phyloP scores from a whole-genome alignment of 495 filamentous ascomycete species.

The Clavariopsis aquatica region DNA sequence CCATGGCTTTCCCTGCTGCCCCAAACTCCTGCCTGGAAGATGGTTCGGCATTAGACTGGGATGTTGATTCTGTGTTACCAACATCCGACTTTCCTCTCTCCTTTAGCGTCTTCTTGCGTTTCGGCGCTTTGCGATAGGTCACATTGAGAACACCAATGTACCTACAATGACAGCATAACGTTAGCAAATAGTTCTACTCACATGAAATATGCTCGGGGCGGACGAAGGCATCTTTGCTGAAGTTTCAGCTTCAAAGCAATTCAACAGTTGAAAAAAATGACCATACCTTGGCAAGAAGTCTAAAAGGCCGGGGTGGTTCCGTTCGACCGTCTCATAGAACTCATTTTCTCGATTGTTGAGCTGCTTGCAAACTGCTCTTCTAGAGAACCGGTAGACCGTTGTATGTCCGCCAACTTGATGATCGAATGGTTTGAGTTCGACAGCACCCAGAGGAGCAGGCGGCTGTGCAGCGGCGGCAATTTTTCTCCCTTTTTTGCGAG shows the following conservation, averaged over 20 bases:
- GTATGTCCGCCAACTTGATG: slow-evolving; percentile 98
- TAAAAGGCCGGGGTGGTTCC: slow-evolving; percentile 82
- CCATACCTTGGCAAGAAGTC: slow-evolving; percentile 89
- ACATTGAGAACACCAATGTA: slow-evolving; percentile 98
- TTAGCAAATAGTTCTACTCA: slow-evolving; percentile 41
- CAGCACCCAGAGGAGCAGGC: slow-evolving; percentile 74
- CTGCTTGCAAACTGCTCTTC: slow-evolving; percentile 94
- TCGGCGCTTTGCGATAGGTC: slow-evolving; percentile 83
- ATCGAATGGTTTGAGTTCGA: slow-evolving; percentile 93
- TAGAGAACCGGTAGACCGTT: slow-evolving; percentile 92
- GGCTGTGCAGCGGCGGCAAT: slow-evolving; percentile 12
- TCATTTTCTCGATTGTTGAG: slow-evolving; percentile 96
- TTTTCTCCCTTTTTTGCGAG: slow-evolving; percentile 23
- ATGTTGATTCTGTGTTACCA: slow-evolving; percentile 10
- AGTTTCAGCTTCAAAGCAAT: slow-evolving; percentile 45
- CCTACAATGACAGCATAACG: slow-evolving; percentile 51
- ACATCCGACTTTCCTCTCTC: slow-evolving; percentile 18
- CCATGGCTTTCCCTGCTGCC: slow-evolving; percentile 29
- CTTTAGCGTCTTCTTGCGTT: slow-evolving; percentile 57
- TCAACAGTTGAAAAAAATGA: slow-evolving; percentile 35
- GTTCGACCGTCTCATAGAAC: slow-evolving; percentile 96
- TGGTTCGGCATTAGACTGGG: slow-evolving; percentile 7
- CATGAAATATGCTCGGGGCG: slow-evolving; percentile 7
- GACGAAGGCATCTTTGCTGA: slow-evolving; percentile 39
- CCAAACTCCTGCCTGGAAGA: slow-evolving; percentile 1